A percentile compares a stretch with the other conserved stretches of the same genome.
Conservation (phyloP, 805 yeast genomes). For the Sugiyamaella qingdaonensis region DNA sequence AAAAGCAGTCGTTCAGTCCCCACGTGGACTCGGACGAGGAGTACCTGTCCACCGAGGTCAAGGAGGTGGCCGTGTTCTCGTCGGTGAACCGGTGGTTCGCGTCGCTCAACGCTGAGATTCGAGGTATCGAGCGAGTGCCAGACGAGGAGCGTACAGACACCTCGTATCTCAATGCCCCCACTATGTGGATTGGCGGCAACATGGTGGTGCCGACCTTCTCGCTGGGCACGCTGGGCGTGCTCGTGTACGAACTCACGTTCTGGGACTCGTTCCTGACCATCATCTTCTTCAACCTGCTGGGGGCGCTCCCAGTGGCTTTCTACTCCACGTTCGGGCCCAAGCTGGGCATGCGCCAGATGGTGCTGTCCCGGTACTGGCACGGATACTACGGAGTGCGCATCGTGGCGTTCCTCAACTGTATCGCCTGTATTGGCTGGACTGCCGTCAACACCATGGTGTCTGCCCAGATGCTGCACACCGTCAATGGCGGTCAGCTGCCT, state of each 20-base stretch:
- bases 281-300: slow-evolving; percentile 69
- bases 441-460: slow-evolving; percentile 88
- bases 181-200: slow-evolving; percentile 91
- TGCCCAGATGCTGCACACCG: slow-evolving; percentile 75
- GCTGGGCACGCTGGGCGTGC: slow-evolving; percentile 66
- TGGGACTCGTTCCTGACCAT: slow-evolving; percentile 66
- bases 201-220: slow-evolving; percentile 80
- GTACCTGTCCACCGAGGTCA: neutral
- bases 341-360: slow-evolving; percentile 85
- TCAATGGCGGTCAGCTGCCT: slow-evolving; percentile 64
- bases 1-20: slow-evolving; percentile 4
- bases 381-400: slow-evolving; percentile 75
- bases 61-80: slow-evolving; percentile 1
- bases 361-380: slow-evolving; percentile 68
- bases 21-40: slow-evolving; percentile 8
- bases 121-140: slow-evolving; percentile 78
- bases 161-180: slow-evolving; percentile 63
- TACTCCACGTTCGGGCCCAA: slow-evolving; percentile 79
- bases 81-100: neutral
- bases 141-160: slow-evolving; percentile 73
- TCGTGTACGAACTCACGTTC: slow-evolving; percentile 64
- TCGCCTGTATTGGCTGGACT: slow-evolving; percentile 95
- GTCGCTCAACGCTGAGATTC: slow-evolving; percentile 43
- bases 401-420: slow-evolving; percentile 68
- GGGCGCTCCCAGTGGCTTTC: slow-evolving; percentile 75